Evolutionary conservation across 768 basidiomycete genomes (phyloP), one percentile per base, ranked within the genome.

Genomic region (Hygrocybe punicea): DNA sequence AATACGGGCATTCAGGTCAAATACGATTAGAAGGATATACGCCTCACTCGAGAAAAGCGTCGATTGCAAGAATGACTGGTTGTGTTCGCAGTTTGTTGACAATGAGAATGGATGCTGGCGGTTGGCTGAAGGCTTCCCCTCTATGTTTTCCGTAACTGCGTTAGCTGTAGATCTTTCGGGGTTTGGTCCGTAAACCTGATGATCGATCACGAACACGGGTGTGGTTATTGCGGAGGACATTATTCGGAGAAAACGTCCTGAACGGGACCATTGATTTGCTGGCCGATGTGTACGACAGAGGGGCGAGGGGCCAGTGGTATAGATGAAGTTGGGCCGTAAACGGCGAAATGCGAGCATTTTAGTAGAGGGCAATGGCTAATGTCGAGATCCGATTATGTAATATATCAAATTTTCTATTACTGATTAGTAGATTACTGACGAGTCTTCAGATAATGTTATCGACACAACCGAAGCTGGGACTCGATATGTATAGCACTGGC

Each of bases 31-130:
- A 37, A 29, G 52, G 53, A 48, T 36, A 33, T 29, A 16, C 8
- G 6, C 74, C 84, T 54, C 56, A 89, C 89, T 79, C 77, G 52
- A 91, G 81, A 61, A 91, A 80, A 6, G 86, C 82, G 60, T 87
- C 81, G 57, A 91, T 90, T 2, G 89, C 88, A 24, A 84, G 80
- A 52, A 89, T 81, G 56, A 91, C 89, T 8, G 86, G 85, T 55
- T 84, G 82, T 37, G 89, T 91, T 45, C 89, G 82, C 33, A 88
- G 75, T 69, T 91, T 91, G 74, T 91, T 91, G 13, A 91, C 87
- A 60, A 91, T 81, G 51, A 91, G 80, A 40, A 90, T 84, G 44
- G 82, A 77, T 65, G 83, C 82, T 42, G 83, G 85, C 23, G 81
- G 76, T 50, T 71, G 65, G 17, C 69, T 64, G 21, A 70, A 59